These are phyloP conservation scores for Chloranthus sessilifolius DNA, from an alignment of 164 flowering plant species.

Conservation along the genomic window DNA sequence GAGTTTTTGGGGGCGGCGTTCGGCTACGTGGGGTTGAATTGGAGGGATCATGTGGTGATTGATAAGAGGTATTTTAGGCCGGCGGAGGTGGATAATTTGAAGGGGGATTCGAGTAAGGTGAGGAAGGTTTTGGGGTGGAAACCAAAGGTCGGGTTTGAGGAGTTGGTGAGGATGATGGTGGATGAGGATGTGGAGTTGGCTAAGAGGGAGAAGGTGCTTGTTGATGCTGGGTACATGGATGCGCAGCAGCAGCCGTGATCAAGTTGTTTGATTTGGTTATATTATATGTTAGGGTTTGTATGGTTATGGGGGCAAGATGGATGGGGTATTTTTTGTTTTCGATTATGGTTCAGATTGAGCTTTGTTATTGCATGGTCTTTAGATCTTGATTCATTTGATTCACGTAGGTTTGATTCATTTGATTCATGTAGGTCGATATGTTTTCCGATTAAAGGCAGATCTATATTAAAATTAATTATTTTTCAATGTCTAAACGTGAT, in stretches of 20 bases:
- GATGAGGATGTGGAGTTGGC: constrained; percentile 88
- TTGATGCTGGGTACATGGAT: constrained; percentile 95
- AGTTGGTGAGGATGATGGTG: constrained; percentile 98
- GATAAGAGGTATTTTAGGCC: constrained; percentile 95
- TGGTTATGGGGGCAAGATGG: no score
- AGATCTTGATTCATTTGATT: no score
- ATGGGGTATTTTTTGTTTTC: no score
- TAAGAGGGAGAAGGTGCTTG: constrained; percentile 94
- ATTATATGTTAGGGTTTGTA: no score
- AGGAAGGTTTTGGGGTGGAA: constrained; percentile 81
- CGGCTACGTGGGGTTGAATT: constrained; percentile 85
- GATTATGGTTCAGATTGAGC: no score
- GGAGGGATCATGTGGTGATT: constrained; percentile 90
- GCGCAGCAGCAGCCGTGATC: constrained; percentile 88
- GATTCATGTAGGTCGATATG: no score
- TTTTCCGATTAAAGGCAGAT: no score
- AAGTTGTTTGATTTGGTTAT: no score
- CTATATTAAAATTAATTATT: no score
- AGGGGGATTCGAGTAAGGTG: constrained; percentile 88
- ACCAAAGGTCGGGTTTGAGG: constrained; percentile 85
- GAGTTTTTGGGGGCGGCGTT: constrained; percentile 86
- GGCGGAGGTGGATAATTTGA: constrained; percentile 81
- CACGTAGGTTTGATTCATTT: no score
- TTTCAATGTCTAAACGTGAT: no score
- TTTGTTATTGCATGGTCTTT: no score